Percentiles rank a stretch among this genome's conserved stretches.
phyloP scores from a whole-genome alignment of 345 rosid species.

The Aurinia saxatilis region DNA sequence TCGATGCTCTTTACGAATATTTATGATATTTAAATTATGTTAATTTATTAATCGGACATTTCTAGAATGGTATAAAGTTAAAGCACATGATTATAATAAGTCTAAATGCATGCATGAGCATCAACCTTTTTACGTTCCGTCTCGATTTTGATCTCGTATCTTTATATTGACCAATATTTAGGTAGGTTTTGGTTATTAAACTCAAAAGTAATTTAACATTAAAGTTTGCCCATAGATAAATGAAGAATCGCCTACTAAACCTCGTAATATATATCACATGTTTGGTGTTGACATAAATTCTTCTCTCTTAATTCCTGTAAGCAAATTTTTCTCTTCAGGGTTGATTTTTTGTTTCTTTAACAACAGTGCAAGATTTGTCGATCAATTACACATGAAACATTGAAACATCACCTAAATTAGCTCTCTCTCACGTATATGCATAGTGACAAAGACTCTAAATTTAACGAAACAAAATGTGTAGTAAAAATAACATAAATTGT shows the following conservation, averaged over 20 bases:
- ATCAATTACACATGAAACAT: not conserved
- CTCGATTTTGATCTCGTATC: slow-evolving; percentile 7
- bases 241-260: not conserved
- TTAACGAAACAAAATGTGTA: not conserved
- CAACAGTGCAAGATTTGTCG: not conserved
- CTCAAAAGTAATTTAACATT: not conserved
- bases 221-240: not conserved
- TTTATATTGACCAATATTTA: slow-evolving; percentile 1
- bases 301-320: too few relatives aligned
- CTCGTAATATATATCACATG: not conserved
- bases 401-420: not conserved
- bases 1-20: too few relatives aligned
- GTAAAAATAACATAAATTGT: not conserved
- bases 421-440: not conserved
- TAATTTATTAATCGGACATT: too few relatives aligned
- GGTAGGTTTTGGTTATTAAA: slow-evolving; percentile 3
- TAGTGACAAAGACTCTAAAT: not conserved
- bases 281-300: not conserved
- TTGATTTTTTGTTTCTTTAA: not conserved
- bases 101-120: not conserved
- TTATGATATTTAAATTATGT: too few relatives aligned
- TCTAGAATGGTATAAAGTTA: not conserved
- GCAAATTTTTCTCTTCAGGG: not conserved
- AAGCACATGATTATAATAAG: not conserved
- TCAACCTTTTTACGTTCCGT: not conserved